A percentile compares a stretch with the other conserved stretches of the same genome.
phyloP scores from a whole-genome alignment of 2,329 filamentous ascomycete genomes.

The Colletotrichum graminicola region DNA sequence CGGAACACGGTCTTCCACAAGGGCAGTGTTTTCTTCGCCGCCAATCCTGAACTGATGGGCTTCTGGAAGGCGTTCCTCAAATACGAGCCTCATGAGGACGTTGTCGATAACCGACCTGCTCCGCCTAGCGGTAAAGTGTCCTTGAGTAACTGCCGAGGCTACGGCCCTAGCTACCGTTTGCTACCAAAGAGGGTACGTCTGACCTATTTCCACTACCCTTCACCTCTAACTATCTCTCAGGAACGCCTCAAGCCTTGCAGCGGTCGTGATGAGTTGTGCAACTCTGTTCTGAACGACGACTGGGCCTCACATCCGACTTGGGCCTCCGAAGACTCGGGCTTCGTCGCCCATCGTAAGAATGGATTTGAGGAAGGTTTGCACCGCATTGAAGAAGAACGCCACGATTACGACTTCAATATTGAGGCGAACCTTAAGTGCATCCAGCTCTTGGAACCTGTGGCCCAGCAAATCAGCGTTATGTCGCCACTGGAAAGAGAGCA shows the following conservation, averaged over 20 bases:
- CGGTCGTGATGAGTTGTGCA: constrained; percentile 94
- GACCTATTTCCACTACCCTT: too few species aligned
- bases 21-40: constrained; percentile 86
- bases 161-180: constrained; percentile 94
- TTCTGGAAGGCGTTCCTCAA: constrained; percentile 90
- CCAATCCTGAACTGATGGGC: constrained; percentile 87
- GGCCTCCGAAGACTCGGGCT: constrained; percentile 98
- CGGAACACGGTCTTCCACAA: constrained; percentile 85
- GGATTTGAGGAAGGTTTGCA: constrained; percentile 94
- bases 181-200: constrained; percentile 80
- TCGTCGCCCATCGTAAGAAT: constrained; percentile 98
- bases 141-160: constrained; percentile 93
- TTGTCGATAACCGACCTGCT: constrained; percentile 82
- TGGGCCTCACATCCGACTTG: constrained; percentile 99
- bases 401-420: constrained; percentile 99
- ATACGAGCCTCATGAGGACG: constrained; percentile 80
- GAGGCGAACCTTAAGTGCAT: constrained; percentile 96
- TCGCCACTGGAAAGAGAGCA: constrained; percentile 76
- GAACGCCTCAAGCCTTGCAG: constrained; percentile 93
- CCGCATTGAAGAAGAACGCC: constrained; percentile 95
- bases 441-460: constrained; percentile 93
- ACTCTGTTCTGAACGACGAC: constrained; percentile 93
- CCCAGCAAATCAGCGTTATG: constrained; percentile 89
- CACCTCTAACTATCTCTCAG: constrained; percentile 47
- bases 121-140: constrained; percentile 87